Evolutionary conservation across 371 early-diverging fungal species (phyloP).

Genomic region (Circinella umbellata): DNA sequence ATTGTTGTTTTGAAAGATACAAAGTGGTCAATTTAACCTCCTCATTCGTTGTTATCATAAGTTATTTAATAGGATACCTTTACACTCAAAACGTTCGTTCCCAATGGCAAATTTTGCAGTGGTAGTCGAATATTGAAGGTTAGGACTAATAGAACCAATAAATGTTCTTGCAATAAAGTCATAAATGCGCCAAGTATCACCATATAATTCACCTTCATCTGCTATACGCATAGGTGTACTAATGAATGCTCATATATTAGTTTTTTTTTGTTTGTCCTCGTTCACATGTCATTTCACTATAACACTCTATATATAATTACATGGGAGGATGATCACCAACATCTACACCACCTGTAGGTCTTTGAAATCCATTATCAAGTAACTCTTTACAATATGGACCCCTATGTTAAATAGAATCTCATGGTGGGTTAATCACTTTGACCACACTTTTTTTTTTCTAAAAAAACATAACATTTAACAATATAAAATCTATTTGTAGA

Average conservation of each 20-base stretch:
- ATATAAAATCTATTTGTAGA: too few species aligned
- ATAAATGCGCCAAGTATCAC: conserved; percentile 62
- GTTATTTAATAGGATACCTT: conserved; percentile 22
- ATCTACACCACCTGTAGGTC: conserved; percentile 55
- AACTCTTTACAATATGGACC: conserved; percentile 40
- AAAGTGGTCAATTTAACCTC: too few species aligned
- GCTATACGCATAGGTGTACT: conserved; percentile 60
- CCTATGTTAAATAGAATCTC: conserved; percentile 10
- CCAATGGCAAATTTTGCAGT: conserved; percentile 53
- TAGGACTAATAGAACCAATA: conserved; percentile 64
- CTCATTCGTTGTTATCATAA: too few species aligned
- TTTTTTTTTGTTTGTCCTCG: not conserved
- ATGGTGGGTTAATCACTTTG: not conserved
- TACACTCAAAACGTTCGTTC: conserved; percentile 53
- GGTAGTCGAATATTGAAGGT: conserved; percentile 64
- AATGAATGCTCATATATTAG: not conserved
- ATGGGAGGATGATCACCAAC: conserved; percentile 58
- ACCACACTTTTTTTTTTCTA: too few species aligned
- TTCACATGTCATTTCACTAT: not conserved
- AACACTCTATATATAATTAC: conserved; percentile 18
- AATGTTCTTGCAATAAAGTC: conserved; percentile 65
- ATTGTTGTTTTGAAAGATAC: too few species aligned
- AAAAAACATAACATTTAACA: too few species aligned
- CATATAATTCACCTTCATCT: conserved; percentile 51
- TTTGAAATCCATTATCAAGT: conserved; percentile 36